Base-by-base conservation (phyloP, 2,329 filamentous ascomycete genomes). In the Cladosporium austrohemisphaericum region DNA sequence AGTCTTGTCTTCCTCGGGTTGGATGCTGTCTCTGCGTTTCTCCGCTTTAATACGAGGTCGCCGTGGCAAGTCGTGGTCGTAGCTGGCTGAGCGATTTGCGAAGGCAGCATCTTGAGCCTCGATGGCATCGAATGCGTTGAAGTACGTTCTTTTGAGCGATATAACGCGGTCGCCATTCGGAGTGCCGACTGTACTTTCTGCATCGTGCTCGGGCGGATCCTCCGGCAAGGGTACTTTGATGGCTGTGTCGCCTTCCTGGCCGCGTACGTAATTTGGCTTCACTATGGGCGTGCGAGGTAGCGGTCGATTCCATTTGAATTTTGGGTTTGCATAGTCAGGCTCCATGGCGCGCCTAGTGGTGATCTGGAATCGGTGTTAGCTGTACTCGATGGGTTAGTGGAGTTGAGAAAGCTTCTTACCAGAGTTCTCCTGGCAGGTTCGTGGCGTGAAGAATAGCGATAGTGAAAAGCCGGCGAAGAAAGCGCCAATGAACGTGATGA, bases 21-120 rank as follows among this genome's bases (percentile, higher is more conserved):
- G 33, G 22, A 47, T 47, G 33, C 44, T 47, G 44, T 47, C 44
- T 38, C 33, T 47, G 33, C 44, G 44, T 31, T 47, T 47, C 44
- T 38, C 31, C 25, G 23, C 25, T 9, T 31, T 18, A 18, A 23
- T n/a, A 3, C 3, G 3, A n/a, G 23, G 16, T 4, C 25, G 18
- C 18, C 22, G 44, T 37, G 18, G 33, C 18, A 38, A 31, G 33
- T 47, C 33, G n/a, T 47, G 44, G 18, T 47, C 44, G 33, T 47
- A 47, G 23, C 25, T 16, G 6, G 8, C 9, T 7, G 25, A n/a
- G 10, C 33, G 33, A 13, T 22, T 14, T 1, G 44, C 44, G 11
- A 47, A 28, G 7, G 44, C 44, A 20, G 33, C 44, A 16, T 47
- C 44, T 26, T 47, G 44, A 7, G 44, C 44, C 13, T 26, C 44